Evolutionary conservation across 2,329 filamentous ascomycete genomes (phyloP), one percentile per base, ranked within the genome.

Genomic region (Phialemoniopsis sp.): DNA sequence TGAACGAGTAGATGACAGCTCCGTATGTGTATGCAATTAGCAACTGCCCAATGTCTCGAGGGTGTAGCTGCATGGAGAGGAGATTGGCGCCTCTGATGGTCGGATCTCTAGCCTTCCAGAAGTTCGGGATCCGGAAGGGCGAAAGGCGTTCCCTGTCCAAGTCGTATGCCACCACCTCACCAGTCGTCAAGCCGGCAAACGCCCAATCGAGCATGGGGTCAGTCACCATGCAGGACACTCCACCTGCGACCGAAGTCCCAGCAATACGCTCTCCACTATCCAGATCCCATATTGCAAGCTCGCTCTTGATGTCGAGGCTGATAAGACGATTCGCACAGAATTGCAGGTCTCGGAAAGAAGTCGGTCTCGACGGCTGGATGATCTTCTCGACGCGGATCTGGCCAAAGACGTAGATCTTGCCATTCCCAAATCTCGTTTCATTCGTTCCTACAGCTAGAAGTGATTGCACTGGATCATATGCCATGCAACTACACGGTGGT

Each of bases 121-220:
- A 79, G 57, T 95, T 95, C 12, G 89, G 85, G 38, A 98, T 79
- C 41, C 80, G 81, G 61, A 96, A 90, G 1, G 82, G 79, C 13
- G 89, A 65, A 43, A 93, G 66, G 21, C 73, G 72, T 56, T 88
- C 82, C 43, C 90, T 78, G 56, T 97, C 93, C 40, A 98, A 72
- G 59, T 98, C 93, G 58, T 91, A 98, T n/a, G 89, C 88, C 43
- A 91, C 74, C 10, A 97, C 73, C 42, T 97, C 90, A 44, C 91
- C 89, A 54, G 77, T 87, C 47, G 87, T 80, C 46, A 89, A 68
- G 12, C 89, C 93, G 33, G 97, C 69, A 45, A 98, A 85, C 29
- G 85, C 89, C 80, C 94, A 98, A 60, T 98, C 93, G 44, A 98
- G 72, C 66, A 88, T 87, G 1, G 91, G 89, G 58, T 98, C 93